Conservation (phyloP, 2,329 filamentous ascomycete species). For the Xylaria sp. region DNA sequence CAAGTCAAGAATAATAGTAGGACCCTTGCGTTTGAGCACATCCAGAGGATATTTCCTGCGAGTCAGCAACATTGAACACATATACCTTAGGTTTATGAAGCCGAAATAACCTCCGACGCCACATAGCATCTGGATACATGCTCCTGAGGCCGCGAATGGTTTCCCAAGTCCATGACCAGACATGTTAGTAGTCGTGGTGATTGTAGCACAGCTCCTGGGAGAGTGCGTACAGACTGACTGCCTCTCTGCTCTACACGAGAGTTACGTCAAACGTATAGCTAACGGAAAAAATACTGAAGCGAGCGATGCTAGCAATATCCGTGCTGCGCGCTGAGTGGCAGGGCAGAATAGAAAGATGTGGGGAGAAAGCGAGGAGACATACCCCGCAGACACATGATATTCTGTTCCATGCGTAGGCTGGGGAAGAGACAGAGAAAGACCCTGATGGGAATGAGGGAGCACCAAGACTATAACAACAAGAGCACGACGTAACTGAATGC, state of each 20-base stretch:
- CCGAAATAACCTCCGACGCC: slow-evolving; percentile 16
- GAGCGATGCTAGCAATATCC: slow-evolving; percentile 2
- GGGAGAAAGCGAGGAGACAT: slow-evolving; percentile 6
- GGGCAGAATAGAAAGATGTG: not conserved
- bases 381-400: slow-evolving; percentile 1
- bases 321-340: not conserved
- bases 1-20: not conserved
- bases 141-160: slow-evolving; percentile 14
- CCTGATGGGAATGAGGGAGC: not conserved
- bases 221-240: slow-evolving; percentile 8
- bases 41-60: not conserved
- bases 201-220: slow-evolving; percentile 6
- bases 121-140: slow-evolving; percentile 7
- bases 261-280: slow-evolving; percentile 18
- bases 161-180: not conserved
- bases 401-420: not conserved
- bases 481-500: too few species aligned
- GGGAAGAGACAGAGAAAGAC: not conserved
- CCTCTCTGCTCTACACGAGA: not conserved
- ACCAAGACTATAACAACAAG: too few species aligned
- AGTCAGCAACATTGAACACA: not conserved
- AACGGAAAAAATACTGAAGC: slow-evolving; percentile 21
- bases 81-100: not conserved
- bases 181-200: slow-evolving; percentile 14
- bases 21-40: not conserved